Evolutionary conservation across 108 stramenopile genomes (phyloP).

Genomic region (Nannochloropsis salina): DNA sequence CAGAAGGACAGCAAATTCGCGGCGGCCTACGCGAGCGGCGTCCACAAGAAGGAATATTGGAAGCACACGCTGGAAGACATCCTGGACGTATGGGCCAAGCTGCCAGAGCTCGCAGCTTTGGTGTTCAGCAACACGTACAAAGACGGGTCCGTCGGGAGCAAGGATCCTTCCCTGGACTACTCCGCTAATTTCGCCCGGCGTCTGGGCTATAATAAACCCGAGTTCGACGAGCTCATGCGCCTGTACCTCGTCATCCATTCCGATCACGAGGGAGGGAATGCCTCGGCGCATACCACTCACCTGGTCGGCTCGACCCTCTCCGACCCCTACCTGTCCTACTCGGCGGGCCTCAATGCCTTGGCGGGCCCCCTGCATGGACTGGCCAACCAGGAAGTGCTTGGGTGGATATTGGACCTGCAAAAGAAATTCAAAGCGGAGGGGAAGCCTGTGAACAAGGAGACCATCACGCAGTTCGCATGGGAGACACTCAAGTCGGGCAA

Average conservation of each 20-base stretch:
- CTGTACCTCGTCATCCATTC: slow-evolving; percentile 98
- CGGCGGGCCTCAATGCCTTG: slow-evolving; percentile 91
- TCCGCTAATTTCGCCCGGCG: slow-evolving; percentile 97
- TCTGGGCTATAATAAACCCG: slow-evolving; percentile 85
- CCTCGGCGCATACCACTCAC: slow-evolving; percentile 96
- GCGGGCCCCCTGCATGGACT: slow-evolving; percentile 97
- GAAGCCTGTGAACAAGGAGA: slow-evolving; percentile 87
- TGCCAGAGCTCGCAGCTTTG: slow-evolving; percentile 93
- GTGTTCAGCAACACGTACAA: slow-evolving; percentile 94
- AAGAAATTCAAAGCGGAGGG: slow-evolving; percentile 84
- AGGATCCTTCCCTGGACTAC: slow-evolving; percentile 89
- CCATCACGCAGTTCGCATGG: slow-evolving; percentile 98
- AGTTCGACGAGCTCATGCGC: slow-evolving; percentile 97
- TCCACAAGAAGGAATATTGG: slow-evolving; percentile 87
- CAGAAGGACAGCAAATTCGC: slow-evolving; percentile 17
- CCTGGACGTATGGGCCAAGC: slow-evolving; percentile 81
- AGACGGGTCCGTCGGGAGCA: slow-evolving; percentile 77
- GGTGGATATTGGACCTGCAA: slow-evolving; percentile 88
- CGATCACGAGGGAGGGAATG: slow-evolving; percentile 99
- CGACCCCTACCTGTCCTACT: slow-evolving; percentile 91
- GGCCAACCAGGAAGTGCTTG: slow-evolving; percentile 97
- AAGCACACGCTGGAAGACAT: slow-evolving; percentile 87
- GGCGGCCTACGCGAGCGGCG: slow-evolving; percentile 73
- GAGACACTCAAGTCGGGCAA: slow-evolving; percentile 96
- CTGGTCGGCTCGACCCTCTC: slow-evolving; percentile 90